phyloP scores from a whole-genome alignment of 345 rosid species.

The Eucalyptus sp. region DNA sequence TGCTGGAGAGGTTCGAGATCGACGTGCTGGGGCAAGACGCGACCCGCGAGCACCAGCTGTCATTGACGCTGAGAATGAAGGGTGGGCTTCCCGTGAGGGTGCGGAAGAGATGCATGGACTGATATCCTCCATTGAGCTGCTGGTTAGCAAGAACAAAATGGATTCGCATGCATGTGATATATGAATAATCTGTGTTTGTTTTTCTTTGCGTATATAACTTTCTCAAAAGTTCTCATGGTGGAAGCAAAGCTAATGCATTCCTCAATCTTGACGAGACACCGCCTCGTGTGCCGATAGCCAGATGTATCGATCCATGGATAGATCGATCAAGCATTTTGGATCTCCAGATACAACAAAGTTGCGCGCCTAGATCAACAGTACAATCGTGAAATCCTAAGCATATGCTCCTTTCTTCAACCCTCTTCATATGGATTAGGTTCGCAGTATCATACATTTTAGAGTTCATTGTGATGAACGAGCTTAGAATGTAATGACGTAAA shows the following conservation, averaged over 20 bases:
- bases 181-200: neutral
- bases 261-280: neutral
- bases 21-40: neutral
- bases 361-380: neutral
- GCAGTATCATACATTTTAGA: neutral
- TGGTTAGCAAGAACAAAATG: neutral
- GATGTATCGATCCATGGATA: neutral
- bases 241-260: neutral
- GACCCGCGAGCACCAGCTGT: neutral
- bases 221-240: neutral
- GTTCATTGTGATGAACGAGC: neutral
- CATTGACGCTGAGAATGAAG: constrained; percentile 19
- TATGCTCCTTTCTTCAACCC: neutral
- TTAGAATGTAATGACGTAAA: neutral
- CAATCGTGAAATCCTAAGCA: neutral
- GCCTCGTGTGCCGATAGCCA: neutral
- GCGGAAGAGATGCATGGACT: neutral
- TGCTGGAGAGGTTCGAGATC: constrained; percentile 4
- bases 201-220: neutral
- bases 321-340: neutral
- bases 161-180: neutral
- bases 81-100: constrained; percentile 8
- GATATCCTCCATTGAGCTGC: neutral
- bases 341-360: neutral
- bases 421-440: neutral